Conservation (phyloP, 768 basidiomycete genomes). For the Lactarius indigo region DNA sequence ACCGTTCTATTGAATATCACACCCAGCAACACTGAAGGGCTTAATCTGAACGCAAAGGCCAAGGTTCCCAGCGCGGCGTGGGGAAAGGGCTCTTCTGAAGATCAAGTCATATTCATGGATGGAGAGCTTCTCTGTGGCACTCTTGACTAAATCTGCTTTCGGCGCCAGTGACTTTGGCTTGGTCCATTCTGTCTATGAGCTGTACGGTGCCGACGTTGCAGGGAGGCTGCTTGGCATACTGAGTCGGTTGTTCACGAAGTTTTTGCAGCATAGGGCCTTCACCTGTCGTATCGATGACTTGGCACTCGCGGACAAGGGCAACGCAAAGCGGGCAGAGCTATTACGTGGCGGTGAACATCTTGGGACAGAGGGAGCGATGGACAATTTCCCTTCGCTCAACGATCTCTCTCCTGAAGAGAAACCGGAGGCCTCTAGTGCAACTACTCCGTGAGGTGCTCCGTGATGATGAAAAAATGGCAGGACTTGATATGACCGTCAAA, state of each 20-base stretch:
- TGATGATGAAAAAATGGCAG: conserved; percentile 97
- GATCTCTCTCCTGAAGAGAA: conserved; percentile 50
- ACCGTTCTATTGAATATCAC: conserved; percentile 92
- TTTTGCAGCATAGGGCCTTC: conserved; percentile 94
- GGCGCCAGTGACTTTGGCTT: conserved; percentile 95
- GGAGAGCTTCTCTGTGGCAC: conserved; percentile 93
- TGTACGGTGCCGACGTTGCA: conserved; percentile 87
- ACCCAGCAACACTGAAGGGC: conserved; percentile 69
- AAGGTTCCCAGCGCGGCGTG: conserved; percentile 88
- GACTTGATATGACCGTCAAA: conserved; percentile 90
- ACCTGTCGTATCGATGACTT: conserved; percentile 99
- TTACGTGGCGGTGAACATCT: conserved; percentile 63
- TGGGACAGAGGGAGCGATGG: conserved; percentile 85
- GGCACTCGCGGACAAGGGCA: conserved; percentile 79
- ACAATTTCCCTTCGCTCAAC: conserved; percentile 78
- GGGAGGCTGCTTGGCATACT: conserved; percentile 91
- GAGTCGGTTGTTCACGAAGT: conserved; percentile 94
- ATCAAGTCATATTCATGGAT: conserved; percentile 84
- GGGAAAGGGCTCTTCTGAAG: conserved; percentile 76
- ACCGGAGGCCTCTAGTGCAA: conserved; percentile 50
- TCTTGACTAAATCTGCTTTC: conserved; percentile 95
- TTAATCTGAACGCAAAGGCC: conserved; percentile 81
- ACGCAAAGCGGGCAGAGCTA: conserved; percentile 63
- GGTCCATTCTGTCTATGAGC: conserved; percentile 93
- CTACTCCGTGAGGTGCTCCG: conserved; percentile 90